Percentiles rank a stretch among this genome's conserved stretches.
Evolutionary conservation across 2,329 filamentous ascomycete genomes (phyloP).

Genomic region (Boeremia exigua): DNA sequence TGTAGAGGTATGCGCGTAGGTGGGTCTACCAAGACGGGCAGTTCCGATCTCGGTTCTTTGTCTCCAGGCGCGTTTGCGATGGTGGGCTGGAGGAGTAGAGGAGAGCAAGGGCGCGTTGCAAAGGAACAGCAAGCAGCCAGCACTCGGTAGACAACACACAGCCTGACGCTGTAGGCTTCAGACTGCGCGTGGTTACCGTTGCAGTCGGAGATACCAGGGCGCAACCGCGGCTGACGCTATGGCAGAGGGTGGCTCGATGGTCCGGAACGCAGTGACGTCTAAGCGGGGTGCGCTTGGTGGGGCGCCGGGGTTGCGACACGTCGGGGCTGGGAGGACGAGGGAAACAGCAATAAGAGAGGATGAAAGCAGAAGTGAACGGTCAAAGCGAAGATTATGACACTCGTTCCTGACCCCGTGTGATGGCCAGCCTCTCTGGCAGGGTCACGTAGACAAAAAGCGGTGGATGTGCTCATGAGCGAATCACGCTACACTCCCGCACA

Average conservation of each 20-base stretch:
- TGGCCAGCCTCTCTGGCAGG: constrained; percentile 28
- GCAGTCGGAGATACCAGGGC: constrained; percentile 26
- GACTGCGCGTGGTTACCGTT: constrained; percentile 17
- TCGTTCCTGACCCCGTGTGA: constrained; percentile 33
- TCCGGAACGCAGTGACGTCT: constrained; percentile 32
- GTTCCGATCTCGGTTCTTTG: constrained; percentile 34
- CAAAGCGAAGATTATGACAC: constrained; percentile 21
- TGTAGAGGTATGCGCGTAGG: constrained; percentile 37
- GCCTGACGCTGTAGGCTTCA: neutral
- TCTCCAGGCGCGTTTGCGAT: constrained; percentile 11
- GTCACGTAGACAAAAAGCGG: constrained; percentile 38
- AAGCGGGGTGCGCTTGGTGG: constrained; percentile 16
- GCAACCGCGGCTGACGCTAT: constrained; percentile 24
- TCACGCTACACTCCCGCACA: constrained; percentile 29
- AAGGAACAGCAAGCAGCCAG: constrained; percentile 2
- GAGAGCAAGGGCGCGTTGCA: neutral
- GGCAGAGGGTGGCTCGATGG: constrained; percentile 24
- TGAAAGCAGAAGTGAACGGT: constrained; percentile 13
- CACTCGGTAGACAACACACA: constrained; percentile 2
- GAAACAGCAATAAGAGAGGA: constrained; percentile 11
- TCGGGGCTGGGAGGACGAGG: constrained; percentile 9
- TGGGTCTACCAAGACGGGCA: constrained; percentile 27
- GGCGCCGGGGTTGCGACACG: constrained; percentile 10
- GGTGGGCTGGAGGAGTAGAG: constrained; percentile 1
- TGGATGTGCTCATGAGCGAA: constrained; percentile 33